Conservation (phyloP, 345 rosid genomes). For the Acer yangbiense region DNA sequence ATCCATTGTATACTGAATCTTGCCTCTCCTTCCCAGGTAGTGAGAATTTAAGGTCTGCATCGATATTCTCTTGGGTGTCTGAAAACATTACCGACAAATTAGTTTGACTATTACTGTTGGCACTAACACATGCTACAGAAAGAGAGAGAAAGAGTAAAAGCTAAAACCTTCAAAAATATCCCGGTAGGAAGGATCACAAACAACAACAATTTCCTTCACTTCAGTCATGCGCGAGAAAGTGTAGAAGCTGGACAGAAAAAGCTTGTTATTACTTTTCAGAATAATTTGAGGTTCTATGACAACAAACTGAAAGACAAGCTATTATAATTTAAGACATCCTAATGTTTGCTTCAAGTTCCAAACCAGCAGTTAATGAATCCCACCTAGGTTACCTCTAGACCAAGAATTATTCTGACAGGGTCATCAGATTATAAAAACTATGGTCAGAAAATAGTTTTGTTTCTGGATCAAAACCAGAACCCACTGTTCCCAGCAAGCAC, state of each 20-base stretch:
- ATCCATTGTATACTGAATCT: slow-evolving; percentile 86
- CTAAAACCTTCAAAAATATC: slow-evolving; percentile 84
- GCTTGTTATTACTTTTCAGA: slow-evolving; percentile 16
- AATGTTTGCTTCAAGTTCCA: background rate
- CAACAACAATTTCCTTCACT: slow-evolving; percentile 92
- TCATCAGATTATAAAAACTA: background rate
- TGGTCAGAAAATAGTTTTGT: background rate
- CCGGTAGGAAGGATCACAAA: slow-evolving; percentile 92
- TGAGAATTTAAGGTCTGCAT: slow-evolving; percentile 68
- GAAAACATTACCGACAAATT: slow-evolving; percentile 21
- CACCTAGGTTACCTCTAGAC: background rate
- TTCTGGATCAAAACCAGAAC: background rate
- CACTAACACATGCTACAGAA: slow-evolving; percentile 1
- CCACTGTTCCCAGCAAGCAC: background rate
- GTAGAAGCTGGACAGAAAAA: slow-evolving; percentile 58
- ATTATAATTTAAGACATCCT: background rate
- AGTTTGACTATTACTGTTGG: slow-evolving; percentile 13
- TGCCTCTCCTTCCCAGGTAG: slow-evolving; percentile 97
- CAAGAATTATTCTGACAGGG: background rate
- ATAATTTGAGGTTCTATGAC: background rate
- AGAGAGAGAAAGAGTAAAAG: slow-evolving; percentile 14
- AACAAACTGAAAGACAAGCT: background rate
- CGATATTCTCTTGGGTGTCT: slow-evolving; percentile 58
- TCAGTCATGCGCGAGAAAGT: slow-evolving; percentile 72
- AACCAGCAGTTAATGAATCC: background rate